Evolutionary conservation across 805 yeast genomes (phyloP).

Genomic region (Myxozyma lipomycoides): DNA sequence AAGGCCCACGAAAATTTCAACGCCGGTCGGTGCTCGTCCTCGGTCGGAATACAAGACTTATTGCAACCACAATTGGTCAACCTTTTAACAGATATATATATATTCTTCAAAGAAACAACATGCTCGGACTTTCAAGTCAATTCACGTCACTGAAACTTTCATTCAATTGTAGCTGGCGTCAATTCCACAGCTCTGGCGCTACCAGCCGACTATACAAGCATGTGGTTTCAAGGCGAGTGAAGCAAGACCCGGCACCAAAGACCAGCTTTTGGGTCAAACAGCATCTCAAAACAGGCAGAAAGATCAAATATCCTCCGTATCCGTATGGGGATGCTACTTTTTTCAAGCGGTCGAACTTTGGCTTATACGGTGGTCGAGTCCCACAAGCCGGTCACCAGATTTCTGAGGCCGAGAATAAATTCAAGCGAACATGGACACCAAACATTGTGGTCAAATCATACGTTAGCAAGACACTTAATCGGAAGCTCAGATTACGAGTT

Average conservation of each 20-base stretch:
- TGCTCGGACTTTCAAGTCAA: no score
- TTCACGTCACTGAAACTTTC: no score
- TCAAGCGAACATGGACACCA: slow-evolving; percentile 72
- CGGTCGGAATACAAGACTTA: no score
- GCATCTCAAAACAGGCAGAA: slow-evolving; percentile 16
- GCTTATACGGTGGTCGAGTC: slow-evolving; percentile 86
- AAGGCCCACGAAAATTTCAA: no score
- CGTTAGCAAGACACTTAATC: slow-evolving; percentile 78
- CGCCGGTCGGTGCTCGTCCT: no score
- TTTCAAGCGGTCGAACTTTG: slow-evolving; percentile 81
- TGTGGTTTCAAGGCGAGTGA: slow-evolving; percentile 20
- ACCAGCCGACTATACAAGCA: slow-evolving; percentile 3
- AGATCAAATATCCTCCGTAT: slow-evolving; percentile 53
- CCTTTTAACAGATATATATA: no score
- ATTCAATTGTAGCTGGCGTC: background rate
- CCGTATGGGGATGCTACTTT: slow-evolving; percentile 73
- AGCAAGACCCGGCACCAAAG: slow-evolving; percentile 17
- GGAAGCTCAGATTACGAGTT: slow-evolving; percentile 54
- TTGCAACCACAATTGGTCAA: no score
- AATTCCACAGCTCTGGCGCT: background rate
- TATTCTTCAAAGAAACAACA: no score
- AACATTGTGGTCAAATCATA: slow-evolving; percentile 70
- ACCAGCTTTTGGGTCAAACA: slow-evolving; percentile 23
- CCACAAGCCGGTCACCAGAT: slow-evolving; percentile 71
- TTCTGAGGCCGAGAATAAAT: slow-evolving; percentile 68